A percentile compares a stretch with the other conserved stretches of the same genome.
Conservation (phyloP, 345 rosid species). For the Arabidopsis thaliana region TAIR10.1 NC_003075.7:11972001-11972500, state of each 20-base stretch:
- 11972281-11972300: neutral
- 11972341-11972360: neutral
- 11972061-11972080: slow-evolving; percentile 27
- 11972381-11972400: slow-evolving; percentile 29
- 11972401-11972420: slow-evolving; percentile 30
- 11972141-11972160: slow-evolving; percentile 37
- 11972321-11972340: neutral
- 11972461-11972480: slow-evolving; percentile 21
- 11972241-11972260: slow-evolving; percentile 26
- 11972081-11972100: slow-evolving; percentile 33
- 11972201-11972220: slow-evolving; percentile 23
- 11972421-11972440: slow-evolving; percentile 35
- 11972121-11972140: slow-evolving; percentile 37
- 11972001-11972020: neutral
- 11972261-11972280: slow-evolving; percentile 17
- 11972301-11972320: neutral
- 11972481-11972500: neutral
- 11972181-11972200: neutral
- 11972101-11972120: slow-evolving; percentile 33
- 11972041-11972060: slow-evolving; percentile 1
- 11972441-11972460: slow-evolving; percentile 15
- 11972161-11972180: neutral
- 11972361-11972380: slow-evolving; percentile 8
- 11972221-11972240: slow-evolving; percentile 10
- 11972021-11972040: slow-evolving; percentile 2